These are phyloP conservation scores for Chlamydomonas sp. DNA, from an alignment of 139 green algal species.

Conservation along the genomic window DNA sequence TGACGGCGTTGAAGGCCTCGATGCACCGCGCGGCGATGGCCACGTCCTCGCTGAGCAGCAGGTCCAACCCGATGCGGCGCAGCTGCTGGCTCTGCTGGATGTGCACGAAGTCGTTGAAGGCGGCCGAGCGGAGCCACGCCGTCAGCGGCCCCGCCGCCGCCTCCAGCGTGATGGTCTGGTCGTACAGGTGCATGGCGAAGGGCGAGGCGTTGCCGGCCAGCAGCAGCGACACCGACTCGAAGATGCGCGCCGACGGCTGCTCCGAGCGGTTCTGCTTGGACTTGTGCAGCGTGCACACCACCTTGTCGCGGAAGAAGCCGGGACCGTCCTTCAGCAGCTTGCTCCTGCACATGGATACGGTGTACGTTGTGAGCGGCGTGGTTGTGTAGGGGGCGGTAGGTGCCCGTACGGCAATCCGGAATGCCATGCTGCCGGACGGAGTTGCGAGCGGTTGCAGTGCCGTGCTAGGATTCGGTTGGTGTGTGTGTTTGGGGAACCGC, in stretches of 20 bases:
- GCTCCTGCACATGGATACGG: conserved; percentile 33
- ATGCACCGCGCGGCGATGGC: conserved; percentile 68
- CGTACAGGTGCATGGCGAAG: conserved; percentile 43
- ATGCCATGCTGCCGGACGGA: too few species aligned
- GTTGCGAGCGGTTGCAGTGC: too few species aligned
- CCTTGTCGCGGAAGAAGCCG: conserved; percentile 43
- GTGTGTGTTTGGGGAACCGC: too few species aligned
- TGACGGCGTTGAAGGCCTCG: conserved; percentile 81
- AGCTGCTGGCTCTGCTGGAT: conserved; percentile 30
- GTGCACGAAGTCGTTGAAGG: conserved; percentile 54
- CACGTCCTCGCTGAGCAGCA: conserved; percentile 65
- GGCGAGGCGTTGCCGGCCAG: conserved; percentile 58
- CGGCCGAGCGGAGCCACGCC: conserved; percentile 51
- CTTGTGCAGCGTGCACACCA: conserved; percentile 59
- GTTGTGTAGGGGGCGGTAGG: too few species aligned
- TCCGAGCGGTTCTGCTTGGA: conserved; percentile 53
- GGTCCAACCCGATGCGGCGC: conserved; percentile 49
- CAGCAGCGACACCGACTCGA: conserved; percentile 40
- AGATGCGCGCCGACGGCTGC: conserved; percentile 46
- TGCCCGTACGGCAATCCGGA: too few species aligned
- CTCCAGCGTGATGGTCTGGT: conserved; percentile 52
- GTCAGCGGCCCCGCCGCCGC: conserved; percentile 28
- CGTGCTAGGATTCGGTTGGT: too few species aligned
- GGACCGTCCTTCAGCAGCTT: conserved; percentile 61
- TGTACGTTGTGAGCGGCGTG: neutral